These are phyloP conservation scores for Tetraselmis chui DNA, from an alignment of 139 green algal genomes.

Conservation along the genomic window DNA sequence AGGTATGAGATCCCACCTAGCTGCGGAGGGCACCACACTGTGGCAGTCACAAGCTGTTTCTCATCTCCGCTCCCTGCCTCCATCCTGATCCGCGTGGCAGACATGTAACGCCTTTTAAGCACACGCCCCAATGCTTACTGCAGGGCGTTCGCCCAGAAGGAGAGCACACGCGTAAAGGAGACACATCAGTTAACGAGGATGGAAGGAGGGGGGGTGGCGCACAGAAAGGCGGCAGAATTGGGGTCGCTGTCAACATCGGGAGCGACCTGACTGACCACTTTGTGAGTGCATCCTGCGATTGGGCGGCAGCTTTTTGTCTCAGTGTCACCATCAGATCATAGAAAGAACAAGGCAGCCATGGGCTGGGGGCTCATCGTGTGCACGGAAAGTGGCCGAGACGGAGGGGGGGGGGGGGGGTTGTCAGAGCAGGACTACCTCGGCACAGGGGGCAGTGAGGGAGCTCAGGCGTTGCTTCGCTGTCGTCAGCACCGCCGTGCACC, in stretches of 20 bases:
- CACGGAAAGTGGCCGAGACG: not conserved
- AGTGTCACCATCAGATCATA: too few relatives aligned
- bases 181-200: not conserved
- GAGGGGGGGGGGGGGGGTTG: too few relatives aligned
- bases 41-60: not conserved
- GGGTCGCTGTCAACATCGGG: not conserved
- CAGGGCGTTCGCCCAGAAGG: not conserved
- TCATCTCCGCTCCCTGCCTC: not conserved
- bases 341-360: too few relatives aligned
- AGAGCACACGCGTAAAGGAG: not conserved
- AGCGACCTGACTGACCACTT: not conserved
- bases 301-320: not conserved
- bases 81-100: not conserved
- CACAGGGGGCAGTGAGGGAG: not conserved
- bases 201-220: not conserved
- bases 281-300: not conserved
- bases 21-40: not conserved
- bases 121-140: not conserved
- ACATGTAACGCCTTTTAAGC: not conserved
- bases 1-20: not conserved
- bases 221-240: not conserved
- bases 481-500: not conserved
- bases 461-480: not conserved
- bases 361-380: not conserved
- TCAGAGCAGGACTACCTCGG: not conserved